Percentiles rank a stretch among this genome's conserved stretches.
These are phyloP conservation scores for Elsinoe arachidis DNA, from an alignment of 2,329 filamentous ascomycete genomes.

Conservation along the genomic window DNA sequence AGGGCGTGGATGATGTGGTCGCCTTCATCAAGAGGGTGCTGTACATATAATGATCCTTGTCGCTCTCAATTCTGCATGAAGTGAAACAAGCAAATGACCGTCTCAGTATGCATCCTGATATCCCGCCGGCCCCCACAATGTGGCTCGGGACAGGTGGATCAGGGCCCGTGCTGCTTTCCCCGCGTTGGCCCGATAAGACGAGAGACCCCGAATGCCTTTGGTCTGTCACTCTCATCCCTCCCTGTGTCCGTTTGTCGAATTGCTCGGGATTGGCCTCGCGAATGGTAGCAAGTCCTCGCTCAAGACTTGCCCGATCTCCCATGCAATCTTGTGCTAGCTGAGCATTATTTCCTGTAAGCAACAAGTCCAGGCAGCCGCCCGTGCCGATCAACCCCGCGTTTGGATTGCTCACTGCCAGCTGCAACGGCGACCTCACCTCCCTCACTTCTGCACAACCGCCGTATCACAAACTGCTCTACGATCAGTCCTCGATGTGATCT, in stretches of 20 bases:
- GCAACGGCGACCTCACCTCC: not conserved
- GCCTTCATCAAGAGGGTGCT: slow-evolving; percentile 12
- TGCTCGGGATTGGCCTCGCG: not conserved
- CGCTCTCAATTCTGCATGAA: not conserved
- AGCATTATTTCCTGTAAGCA: not conserved
- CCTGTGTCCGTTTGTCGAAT: not conserved
- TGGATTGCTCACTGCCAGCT: not conserved
- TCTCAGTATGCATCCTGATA: not conserved
- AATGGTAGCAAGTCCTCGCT: not conserved
- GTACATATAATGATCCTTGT: not conserved
- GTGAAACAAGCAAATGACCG: not conserved
- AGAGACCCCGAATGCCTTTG: too few species aligned
- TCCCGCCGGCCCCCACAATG: not conserved
- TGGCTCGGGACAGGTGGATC: not conserved
- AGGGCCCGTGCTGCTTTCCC: not conserved
- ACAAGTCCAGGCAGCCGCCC: not conserved
- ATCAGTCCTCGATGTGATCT: not conserved
- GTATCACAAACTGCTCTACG: not conserved
- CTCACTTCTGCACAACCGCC: not conserved
- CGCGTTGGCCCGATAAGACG: slow-evolving; percentile 8
- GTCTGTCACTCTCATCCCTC: not conserved
- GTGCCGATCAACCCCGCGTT: slow-evolving; percentile 5
- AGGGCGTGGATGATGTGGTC: slow-evolving; percentile 20
- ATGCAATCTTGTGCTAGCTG: not conserved
- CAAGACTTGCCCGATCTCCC: not conserved